A percentile compares a stretch with the other conserved stretches of the same genome.
phyloP scores from a whole-genome alignment of 345 rosid species.

The Excoecaria cochinchinensis region DNA sequence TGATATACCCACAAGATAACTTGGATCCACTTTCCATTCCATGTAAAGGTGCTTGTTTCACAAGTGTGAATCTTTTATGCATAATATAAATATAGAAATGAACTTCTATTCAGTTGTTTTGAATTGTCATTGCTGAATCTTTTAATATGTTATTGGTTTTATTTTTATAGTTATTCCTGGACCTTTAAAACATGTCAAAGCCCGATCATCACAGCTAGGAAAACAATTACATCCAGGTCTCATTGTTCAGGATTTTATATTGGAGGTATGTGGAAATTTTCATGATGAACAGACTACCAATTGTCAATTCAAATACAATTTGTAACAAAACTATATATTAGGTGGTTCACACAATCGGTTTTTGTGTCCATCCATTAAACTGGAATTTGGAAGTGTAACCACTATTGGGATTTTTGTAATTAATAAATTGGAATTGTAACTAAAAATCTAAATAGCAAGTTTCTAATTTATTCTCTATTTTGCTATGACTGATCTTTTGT shows the following conservation, averaged over 20 bases:
- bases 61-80: neutral
- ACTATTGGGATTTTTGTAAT: neutral
- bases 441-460: neutral
- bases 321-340: neutral
- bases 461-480: neutral
- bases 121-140: neutral
- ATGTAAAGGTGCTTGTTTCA: conserved; percentile 48
- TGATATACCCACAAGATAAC: conserved; percentile 35
- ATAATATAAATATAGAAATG: neutral
- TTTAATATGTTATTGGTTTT: conserved; percentile 1
- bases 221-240: conserved; percentile 46
- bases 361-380: neutral
- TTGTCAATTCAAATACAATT: neutral
- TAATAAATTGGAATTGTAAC: neutral
- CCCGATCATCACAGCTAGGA: conserved; percentile 25
- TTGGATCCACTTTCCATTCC: conserved; percentile 37
- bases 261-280: conserved; percentile 48
- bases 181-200: conserved; percentile 25
- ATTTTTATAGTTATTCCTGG: conserved; percentile 54
- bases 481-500: no score
- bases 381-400: no score
- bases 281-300: neutral
- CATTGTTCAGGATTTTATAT: conserved; percentile 38
- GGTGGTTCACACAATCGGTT: neutral
- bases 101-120: neutral